These are phyloP conservation scores for Coleophoma cylindrospora DNA, from an alignment of 2,329 filamentous ascomycete species.

Conservation along the genomic window DNA sequence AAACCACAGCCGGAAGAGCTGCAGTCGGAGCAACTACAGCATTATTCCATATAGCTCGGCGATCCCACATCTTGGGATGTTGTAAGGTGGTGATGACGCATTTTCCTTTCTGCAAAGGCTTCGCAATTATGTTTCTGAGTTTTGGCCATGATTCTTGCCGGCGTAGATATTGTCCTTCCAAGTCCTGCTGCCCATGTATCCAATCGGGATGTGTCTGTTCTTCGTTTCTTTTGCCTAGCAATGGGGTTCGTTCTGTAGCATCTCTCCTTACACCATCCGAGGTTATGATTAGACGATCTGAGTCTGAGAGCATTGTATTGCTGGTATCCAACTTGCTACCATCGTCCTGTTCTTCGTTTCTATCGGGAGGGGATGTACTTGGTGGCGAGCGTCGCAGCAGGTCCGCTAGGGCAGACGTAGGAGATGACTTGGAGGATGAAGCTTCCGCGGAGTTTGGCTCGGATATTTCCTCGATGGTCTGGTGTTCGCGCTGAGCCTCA, in stretches of 20 bases:
- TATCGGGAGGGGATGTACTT: constrained; percentile 12
- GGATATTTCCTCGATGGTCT: constrained; percentile 56
- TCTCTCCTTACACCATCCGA: constrained; percentile 15
- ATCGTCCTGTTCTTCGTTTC: constrained; percentile 3
- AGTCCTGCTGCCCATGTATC: constrained; percentile 23
- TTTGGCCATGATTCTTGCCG: constrained; percentile 20
- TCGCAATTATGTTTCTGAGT: constrained; percentile 15
- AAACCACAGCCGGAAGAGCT: constrained; percentile 78
- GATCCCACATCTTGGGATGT: constrained; percentile 70
- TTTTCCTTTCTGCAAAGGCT: constrained; percentile 15
- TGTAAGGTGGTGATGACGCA: constrained; percentile 27
- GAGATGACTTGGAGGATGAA: constrained; percentile 23
- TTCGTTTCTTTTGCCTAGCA: constrained; percentile 15
- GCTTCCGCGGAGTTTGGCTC: constrained; percentile 48
- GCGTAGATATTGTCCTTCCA: constrained; percentile 20
- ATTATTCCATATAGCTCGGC: constrained; percentile 56
- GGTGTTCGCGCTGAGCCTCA: constrained; percentile 28
- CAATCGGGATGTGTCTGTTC: constrained; percentile 20
- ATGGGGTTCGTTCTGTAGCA: constrained; percentile 22
- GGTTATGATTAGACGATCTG: constrained; percentile 17
- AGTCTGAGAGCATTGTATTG: constrained; percentile 1
- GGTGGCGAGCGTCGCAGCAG: constrained; percentile 38
- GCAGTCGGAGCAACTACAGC: constrained; percentile 62
- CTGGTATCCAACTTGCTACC: constrained; percentile 3
- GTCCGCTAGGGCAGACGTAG: constrained; percentile 41